phyloP scores from a whole-genome alignment of 2,329 filamentous ascomycete genomes.

The Sarocladium oryzae region DNA sequence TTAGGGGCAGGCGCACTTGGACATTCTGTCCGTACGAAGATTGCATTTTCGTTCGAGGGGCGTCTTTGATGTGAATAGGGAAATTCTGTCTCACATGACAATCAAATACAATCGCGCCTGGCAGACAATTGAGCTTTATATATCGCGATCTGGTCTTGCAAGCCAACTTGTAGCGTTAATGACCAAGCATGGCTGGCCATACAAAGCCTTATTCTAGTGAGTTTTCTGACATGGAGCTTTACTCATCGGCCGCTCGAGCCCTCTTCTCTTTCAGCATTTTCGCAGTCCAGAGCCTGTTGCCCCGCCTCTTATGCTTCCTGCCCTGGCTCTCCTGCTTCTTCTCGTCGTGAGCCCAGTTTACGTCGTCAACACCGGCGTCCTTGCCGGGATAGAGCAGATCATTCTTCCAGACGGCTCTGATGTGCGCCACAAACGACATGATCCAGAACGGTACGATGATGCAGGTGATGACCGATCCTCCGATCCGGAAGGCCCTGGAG shows the following conservation, averaged over 20 bases:
- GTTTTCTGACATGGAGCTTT: too few species aligned
- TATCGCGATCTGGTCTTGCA: too few species aligned
- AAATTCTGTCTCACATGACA: too few species aligned
- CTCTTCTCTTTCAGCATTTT: not conserved
- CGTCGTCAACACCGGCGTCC: slow-evolving; percentile 42
- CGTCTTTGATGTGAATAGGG: too few species aligned
- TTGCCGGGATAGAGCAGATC: slow-evolving; percentile 46
- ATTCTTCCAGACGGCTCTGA: slow-evolving; percentile 35
- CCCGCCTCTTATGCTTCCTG: not conserved
- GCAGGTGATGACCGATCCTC: slow-evolving; percentile 44
- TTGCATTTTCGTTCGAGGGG: too few species aligned
- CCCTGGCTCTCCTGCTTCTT: slow-evolving; percentile 12
- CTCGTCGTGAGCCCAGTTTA: slow-evolving; percentile 15
- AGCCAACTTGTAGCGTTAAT: too few species aligned
- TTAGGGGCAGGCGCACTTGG: too few species aligned
- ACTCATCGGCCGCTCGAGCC: not conserved
- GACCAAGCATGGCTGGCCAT: too few species aligned
- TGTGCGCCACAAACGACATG: slow-evolving; percentile 35
- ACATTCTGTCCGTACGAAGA: too few species aligned
- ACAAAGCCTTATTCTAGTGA: too few species aligned
- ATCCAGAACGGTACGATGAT: slow-evolving; percentile 44
- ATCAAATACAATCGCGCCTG: too few species aligned
- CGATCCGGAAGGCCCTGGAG: slow-evolving; percentile 38
- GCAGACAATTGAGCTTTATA: too few species aligned
- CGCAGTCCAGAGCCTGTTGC: not conserved